Evolutionary conservation across 2,329 filamentous ascomycete genomes (phyloP).

Genomic region (Xylaria polymorpha): DNA sequence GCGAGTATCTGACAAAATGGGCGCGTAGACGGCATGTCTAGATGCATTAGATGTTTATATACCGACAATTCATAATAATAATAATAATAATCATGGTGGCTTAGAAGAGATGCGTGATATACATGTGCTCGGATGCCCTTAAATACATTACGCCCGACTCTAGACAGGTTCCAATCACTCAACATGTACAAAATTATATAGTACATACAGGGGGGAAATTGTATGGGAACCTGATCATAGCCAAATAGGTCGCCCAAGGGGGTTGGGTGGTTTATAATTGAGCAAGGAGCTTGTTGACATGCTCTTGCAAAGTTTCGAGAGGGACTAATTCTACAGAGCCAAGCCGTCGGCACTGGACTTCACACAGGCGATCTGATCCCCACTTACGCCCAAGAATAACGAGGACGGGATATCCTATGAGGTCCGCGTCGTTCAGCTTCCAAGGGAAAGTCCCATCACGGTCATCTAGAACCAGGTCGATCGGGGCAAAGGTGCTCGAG

Average conservation of each 20-base stretch:
- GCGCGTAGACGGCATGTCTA: slow-evolving; percentile 42
- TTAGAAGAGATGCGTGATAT: background rate
- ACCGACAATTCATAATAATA: background rate
- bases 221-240: background rate
- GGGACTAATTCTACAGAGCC: slow-evolving; percentile 69
- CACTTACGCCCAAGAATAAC: slow-evolving; percentile 82
- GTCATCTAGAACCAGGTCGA: slow-evolving; percentile 82
- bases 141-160: background rate
- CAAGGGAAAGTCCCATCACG: slow-evolving; percentile 75
- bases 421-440: slow-evolving; percentile 91
- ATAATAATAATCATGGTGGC: background rate
- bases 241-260: background rate
- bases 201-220: background rate
- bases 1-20: slow-evolving; percentile 50
- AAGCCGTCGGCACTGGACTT: slow-evolving; percentile 82
- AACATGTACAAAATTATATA: background rate
- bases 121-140: background rate
- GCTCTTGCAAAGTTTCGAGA: slow-evolving; percentile 59
- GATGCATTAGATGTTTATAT: slow-evolving; percentile 30
- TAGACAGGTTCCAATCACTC: background rate
- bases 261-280: slow-evolving; percentile 57
- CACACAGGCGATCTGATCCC: slow-evolving; percentile 68
- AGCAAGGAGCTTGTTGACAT: slow-evolving; percentile 61
- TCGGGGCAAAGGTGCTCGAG: slow-evolving; percentile 26
- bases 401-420: slow-evolving; percentile 87